These are phyloP conservation scores for Colletotrichum lentis DNA, from an alignment of 2,329 filamentous ascomycete species.

Conservation along the genomic window DNA sequence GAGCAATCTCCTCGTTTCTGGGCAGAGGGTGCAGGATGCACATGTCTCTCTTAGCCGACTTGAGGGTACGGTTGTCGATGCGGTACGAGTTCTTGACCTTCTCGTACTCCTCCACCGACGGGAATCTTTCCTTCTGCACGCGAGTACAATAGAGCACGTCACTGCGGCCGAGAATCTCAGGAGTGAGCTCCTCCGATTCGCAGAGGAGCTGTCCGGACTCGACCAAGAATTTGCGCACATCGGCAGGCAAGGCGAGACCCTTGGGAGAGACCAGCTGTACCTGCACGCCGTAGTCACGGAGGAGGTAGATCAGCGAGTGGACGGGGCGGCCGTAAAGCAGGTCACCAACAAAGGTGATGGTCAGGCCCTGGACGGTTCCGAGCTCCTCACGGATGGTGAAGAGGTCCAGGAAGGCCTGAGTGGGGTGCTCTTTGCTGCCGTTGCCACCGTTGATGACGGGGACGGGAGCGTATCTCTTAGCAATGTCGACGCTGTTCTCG, in stretches of 20 bases:
- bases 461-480: constrained; percentile 85
- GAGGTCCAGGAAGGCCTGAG: constrained; percentile 95
- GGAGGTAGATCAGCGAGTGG: constrained; percentile 91
- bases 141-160: constrained; percentile 98
- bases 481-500: constrained; percentile 79
- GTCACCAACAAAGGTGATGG: constrained; percentile 95
- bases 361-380: constrained; percentile 92
- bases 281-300: constrained; percentile 93
- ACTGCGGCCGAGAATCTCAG: constrained; percentile 83
- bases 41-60: constrained; percentile 91
- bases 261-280: constrained; percentile 91
- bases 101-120: constrained; percentile 82
- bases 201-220: constrained; percentile 77
- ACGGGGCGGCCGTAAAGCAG: constrained; percentile 93
- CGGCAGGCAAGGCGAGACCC: constrained; percentile 76
- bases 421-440: constrained; percentile 94
- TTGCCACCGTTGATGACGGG: constrained; percentile 98
- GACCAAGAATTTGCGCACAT: constrained; percentile 76
- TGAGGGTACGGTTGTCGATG: constrained; percentile 88
- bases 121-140: constrained; percentile 95
- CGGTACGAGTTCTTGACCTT: constrained; percentile 86
- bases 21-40: constrained; percentile 95
- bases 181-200: constrained; percentile 81
- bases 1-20: constrained; percentile 88
- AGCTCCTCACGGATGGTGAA: constrained; percentile 99